Evolutionary conservation across 2,329 filamentous ascomycete genomes (phyloP).

Genomic region (Scytalidium lignicola): DNA sequence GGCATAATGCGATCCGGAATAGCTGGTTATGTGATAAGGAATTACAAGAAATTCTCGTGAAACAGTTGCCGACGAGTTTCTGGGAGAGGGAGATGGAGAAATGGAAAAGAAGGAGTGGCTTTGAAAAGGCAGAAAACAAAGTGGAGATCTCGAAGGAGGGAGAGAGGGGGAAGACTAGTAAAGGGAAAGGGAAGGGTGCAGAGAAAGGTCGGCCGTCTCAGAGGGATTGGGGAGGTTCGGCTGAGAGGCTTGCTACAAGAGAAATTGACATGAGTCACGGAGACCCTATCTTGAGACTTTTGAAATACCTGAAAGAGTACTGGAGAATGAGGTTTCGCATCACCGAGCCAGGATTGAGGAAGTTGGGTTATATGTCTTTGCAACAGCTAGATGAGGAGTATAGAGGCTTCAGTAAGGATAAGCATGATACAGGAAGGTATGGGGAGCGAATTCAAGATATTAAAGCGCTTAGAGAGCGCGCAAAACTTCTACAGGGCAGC

Average conservation of each 20-base stretch:
- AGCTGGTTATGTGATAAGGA: conserved; percentile 74
- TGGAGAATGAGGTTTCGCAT: conserved; percentile 84
- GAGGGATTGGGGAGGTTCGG: conserved; percentile 68
- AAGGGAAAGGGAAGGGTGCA: conserved; percentile 33
- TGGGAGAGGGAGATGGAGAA: conserved; percentile 60
- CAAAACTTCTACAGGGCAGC: conserved; percentile 70
- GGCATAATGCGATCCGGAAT: conserved; percentile 84
- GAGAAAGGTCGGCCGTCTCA: conserved; percentile 23
- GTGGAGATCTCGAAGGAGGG: conserved; percentile 30
- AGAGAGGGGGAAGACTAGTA: conserved; percentile 29
- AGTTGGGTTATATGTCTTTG: conserved; percentile 82
- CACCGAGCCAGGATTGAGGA: conserved; percentile 75
- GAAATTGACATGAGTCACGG: conserved; percentile 73
- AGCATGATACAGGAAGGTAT: conserved; percentile 57
- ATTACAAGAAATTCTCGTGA: conserved; percentile 69
- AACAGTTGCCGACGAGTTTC: conserved; percentile 60
- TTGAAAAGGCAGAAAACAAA: conserved; percentile 40
- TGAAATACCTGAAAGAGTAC: conserved; percentile 73
- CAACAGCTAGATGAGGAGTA: conserved; percentile 68
- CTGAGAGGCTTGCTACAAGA: conserved; percentile 64
- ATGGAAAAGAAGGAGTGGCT: conserved; percentile 65
- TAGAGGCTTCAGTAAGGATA: conserved; percentile 60
- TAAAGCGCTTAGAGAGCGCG: conserved; percentile 62
- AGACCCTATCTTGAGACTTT: conserved; percentile 72
- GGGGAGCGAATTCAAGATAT: conserved; percentile 70